Evolutionary conservation across 2,329 filamentous ascomycete species (phyloP).

Genomic region (Aschersonia sp.): DNA sequence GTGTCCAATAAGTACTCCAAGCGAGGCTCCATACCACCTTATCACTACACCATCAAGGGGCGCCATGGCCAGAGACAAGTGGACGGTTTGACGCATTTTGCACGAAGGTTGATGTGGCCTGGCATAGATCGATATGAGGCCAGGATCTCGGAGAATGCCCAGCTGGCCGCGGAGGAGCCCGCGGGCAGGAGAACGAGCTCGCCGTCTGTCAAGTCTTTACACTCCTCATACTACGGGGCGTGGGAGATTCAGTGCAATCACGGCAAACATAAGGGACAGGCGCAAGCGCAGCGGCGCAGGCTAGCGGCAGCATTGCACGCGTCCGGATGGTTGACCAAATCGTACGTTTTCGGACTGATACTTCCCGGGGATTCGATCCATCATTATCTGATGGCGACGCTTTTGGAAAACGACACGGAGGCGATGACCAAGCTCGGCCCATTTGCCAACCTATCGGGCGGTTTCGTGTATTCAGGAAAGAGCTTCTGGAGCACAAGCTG

Average conservation of each 20-base stretch:
- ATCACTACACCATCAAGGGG: constrained; percentile 36
- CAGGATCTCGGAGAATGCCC: constrained; percentile 32
- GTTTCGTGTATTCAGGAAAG: constrained; percentile 47
- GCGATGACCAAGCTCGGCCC: constrained; percentile 44
- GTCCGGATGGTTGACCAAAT: constrained; percentile 53
- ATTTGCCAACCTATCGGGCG: constrained; percentile 47
- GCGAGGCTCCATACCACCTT: constrained; percentile 16
- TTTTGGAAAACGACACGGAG: constrained; percentile 48
- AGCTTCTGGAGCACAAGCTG: constrained; percentile 58
- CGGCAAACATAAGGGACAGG: constrained; percentile 13
- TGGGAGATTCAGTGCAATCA: constrained; percentile 20
- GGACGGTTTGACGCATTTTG: constrained; percentile 48
- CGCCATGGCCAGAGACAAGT: constrained; percentile 44
- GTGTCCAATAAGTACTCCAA: constrained; percentile 28
- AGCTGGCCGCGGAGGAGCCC: constrained; percentile 19
- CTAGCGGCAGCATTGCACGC: constrained; percentile 42
- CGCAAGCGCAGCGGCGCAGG: constrained; percentile 32
- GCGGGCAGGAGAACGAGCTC: constrained; percentile 22
- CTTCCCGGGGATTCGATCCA: constrained; percentile 48
- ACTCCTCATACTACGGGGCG: constrained; percentile 32
- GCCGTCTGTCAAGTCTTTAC: constrained; percentile 17
- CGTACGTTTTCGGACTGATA: constrained; percentile 50
- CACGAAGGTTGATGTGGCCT: constrained; percentile 47
- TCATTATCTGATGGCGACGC: constrained; percentile 50
- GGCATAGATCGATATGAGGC: constrained; percentile 37